Conservation (phyloP, 1,284 basidiomycete genomes). For the Fomitopsis pinicola region DNA sequence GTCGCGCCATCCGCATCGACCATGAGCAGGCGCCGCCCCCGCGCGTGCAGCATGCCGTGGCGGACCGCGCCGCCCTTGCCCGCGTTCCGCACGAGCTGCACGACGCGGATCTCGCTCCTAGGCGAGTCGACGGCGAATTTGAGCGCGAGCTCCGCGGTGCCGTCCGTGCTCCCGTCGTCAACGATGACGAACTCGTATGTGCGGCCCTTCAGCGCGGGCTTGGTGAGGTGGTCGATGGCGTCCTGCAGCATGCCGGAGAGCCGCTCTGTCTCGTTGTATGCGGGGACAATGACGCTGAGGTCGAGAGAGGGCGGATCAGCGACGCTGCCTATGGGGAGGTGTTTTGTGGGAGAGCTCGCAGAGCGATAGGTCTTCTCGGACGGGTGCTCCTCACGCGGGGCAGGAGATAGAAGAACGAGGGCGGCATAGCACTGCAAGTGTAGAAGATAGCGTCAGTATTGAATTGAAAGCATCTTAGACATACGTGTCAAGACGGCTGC, state of each 20-base stretch:
- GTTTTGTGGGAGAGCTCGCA: slow-evolving; percentile 41
- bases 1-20: slow-evolving; percentile 94
- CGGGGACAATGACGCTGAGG: slow-evolving; percentile 82
- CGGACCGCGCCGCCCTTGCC: slow-evolving; percentile 92
- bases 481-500: slow-evolving; percentile 9
- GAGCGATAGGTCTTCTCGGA: slow-evolving; percentile 68
- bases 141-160: slow-evolving; percentile 65
- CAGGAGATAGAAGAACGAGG: slow-evolving; percentile 66
- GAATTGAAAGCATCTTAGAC: slow-evolving; percentile 7
- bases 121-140: slow-evolving; percentile 55
- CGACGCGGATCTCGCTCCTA: slow-evolving; percentile 63
- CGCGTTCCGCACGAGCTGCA: slow-evolving; percentile 75
- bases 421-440: slow-evolving; percentile 51
- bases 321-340: slow-evolving; percentile 50
- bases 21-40: slow-evolving; percentile 81
- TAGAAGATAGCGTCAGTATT: slow-evolving; percentile 13
- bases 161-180: slow-evolving; percentile 86
- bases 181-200: slow-evolving; percentile 82
- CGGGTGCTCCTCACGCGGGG: slow-evolving; percentile 53
- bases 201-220: slow-evolving; percentile 21
- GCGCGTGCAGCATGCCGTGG: slow-evolving; percentile 81
- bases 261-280: slow-evolving; percentile 83
- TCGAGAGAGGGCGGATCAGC: slow-evolving; percentile 52
- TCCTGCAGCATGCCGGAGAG: slow-evolving; percentile 80
- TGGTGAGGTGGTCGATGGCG: slow-evolving; percentile 58